Evolutionary conservation across 768 basidiomycete species (phyloP), one percentile per base, ranked within the genome.

Genomic region (Mrakia gelida): DNA sequence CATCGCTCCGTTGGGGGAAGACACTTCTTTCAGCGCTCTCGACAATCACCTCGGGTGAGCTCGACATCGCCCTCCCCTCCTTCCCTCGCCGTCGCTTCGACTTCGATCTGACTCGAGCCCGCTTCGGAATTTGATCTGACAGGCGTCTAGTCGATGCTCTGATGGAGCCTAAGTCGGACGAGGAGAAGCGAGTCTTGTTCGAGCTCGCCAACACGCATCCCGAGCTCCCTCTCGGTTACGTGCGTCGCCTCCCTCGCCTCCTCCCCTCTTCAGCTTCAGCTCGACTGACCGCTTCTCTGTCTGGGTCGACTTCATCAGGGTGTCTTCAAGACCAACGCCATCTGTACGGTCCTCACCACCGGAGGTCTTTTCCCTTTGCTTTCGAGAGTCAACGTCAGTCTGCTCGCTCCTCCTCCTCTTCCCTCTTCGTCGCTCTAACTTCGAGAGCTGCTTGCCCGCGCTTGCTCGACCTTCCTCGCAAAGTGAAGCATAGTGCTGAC

Each of bases 271-370:
- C 30, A 45, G 38, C 8, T 49, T 7, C n/a, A 15, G 2, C 4
- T 26, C 26, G 23, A 6, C 38, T 38, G 38, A 38, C 38, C 38
- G 8, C 38, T 38, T 8, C 8, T 38, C 38, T 43, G 3, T 71
- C n/a, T 49, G 11, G 34, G 0, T 30, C 21, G 26, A 26, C 3
- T 15, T 32, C 63, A 65, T 38, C 62, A 75, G 74, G 74, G 41
- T 7, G 71, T 78, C 0, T 78, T 78, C 73, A 78, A 78, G 38
- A 73, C 77, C 10, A 78, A 78, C 73, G 77, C 77, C 21, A 72
- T 78, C 13, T 73, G 59, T 21, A 78, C 77, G 9, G 34, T 38
- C 9, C 61, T 70, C 18, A 49, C 77, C 5, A 45, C 49, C 5
- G 77, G 77, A 28, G 77, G 77, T 2, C 77, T 78, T 9, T 78